Evolutionary conservation across 768 basidiomycete genomes (phyloP).

Genomic region (Cantharellus anzutake): DNA sequence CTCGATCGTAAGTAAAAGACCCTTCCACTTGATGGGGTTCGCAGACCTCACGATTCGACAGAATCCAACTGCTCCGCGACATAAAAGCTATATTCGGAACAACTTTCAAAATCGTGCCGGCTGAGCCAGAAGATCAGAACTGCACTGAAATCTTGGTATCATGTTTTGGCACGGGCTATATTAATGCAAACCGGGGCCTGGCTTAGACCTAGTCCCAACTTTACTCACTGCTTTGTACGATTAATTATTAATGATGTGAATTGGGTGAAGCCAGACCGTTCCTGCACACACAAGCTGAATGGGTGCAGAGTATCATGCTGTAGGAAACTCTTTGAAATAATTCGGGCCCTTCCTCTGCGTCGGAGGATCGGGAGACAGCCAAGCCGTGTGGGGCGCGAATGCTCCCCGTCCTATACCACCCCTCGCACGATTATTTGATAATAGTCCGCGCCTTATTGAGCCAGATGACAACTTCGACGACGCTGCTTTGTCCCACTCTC

Average conservation of each 20-base stretch:
- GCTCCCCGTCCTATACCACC: neutral
- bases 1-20: conserved; percentile 44
- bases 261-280: too few species aligned
- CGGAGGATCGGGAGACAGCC: neutral
- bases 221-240: too few species aligned
- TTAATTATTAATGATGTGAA: too few species aligned
- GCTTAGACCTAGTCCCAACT: conserved; percentile 21
- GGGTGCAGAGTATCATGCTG: neutral
- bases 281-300: too few species aligned
- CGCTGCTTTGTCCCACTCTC: neutral
- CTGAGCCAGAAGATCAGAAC: conserved; percentile 28
- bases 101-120: conserved; percentile 73
- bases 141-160: conserved; percentile 55
- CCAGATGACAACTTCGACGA: neutral
- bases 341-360: neutral
- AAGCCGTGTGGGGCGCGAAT: neutral
- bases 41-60: conserved; percentile 18
- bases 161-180: conserved; percentile 82
- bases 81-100: conserved; percentile 69
- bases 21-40: neutral
- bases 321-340: neutral
- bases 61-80: conserved; percentile 84
- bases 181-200: conserved; percentile 68
- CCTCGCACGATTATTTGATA: neutral
- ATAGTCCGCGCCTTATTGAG: neutral